Evolutionary conservation across 257 asterid species (phyloP).

Genomic region (Capsicum rhomboideum): DNA sequence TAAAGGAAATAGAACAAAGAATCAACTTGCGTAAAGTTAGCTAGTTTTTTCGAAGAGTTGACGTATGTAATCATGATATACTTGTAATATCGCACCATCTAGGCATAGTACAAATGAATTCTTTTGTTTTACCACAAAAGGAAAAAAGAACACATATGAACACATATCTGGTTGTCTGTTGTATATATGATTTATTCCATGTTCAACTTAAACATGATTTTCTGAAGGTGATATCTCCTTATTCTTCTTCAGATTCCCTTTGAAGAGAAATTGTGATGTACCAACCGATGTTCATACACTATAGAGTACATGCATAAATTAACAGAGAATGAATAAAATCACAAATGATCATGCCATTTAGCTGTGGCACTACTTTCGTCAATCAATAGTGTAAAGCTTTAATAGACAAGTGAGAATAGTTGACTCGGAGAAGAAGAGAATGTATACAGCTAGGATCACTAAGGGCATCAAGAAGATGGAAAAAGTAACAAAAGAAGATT

Average conservation of each 20-base stretch:
- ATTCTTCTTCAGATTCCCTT: not conserved
- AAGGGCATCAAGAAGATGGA: not conserved
- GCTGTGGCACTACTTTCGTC: not conserved
- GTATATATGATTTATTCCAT: not conserved
- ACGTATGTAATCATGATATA: not conserved
- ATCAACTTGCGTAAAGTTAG: not conserved
- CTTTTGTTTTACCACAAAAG: not conserved
- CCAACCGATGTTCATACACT: not conserved
- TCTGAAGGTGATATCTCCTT: not conserved
- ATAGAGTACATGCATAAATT: not conserved
- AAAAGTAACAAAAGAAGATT: not conserved
- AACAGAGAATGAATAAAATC: not conserved
- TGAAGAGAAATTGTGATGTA: not conserved
- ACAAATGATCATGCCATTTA: not conserved
- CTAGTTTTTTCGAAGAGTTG: not conserved
- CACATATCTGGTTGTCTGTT: not conserved
- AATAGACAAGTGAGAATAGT: not conserved
- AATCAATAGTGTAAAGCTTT: not conserved
- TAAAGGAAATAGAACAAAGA: not conserved
- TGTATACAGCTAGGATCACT: not conserved
- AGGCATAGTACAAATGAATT: not conserved
- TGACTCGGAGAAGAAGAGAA: not conserved
- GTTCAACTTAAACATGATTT: not conserved
- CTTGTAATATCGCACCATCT: not conserved
- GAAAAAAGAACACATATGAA: not conserved